These are phyloP conservation scores for Candida sanyaensis DNA, from an alignment of 1,139 yeast genomes.

Conservation along the genomic window DNA sequence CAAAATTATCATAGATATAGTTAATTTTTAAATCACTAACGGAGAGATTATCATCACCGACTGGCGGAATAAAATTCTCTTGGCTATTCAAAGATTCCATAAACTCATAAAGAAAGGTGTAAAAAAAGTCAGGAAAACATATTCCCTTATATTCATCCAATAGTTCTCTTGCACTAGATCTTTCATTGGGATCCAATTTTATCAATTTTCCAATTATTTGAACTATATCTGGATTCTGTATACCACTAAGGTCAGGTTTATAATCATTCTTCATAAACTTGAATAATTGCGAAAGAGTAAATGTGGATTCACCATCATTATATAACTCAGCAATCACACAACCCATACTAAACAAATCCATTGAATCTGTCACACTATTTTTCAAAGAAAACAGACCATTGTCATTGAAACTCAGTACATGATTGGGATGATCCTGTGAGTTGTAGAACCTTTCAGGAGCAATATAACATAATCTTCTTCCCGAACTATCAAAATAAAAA, in stretches of 20 bases:
- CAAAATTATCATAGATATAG: conserved; percentile 58
- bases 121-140: conserved; percentile 72
- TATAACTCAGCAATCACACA: conserved; percentile 92
- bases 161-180: conserved; percentile 58
- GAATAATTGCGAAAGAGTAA: conserved; percentile 83
- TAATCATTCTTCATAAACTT: conserved; percentile 74
- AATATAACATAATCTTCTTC: conserved; percentile 81
- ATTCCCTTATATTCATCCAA: conserved; percentile 49
- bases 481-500: conserved; percentile 89
- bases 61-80: conserved; percentile 18
- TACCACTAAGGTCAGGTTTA: conserved; percentile 58
- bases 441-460: conserved; percentile 89
- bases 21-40: conserved; percentile 62
- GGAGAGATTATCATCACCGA: conserved; percentile 23
- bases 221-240: conserved; percentile 43
- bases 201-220: conserved; percentile 65
- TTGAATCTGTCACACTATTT: conserved; percentile 53
- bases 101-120: conserved; percentile 69
- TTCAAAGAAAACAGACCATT: conserved; percentile 27
- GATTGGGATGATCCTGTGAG: conserved; percentile 21
- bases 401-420: conserved; percentile 24
- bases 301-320: conserved; percentile 82
- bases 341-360: conserved; percentile 91
- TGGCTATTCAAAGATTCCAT: conserved; percentile 42
- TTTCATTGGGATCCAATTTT: conserved; percentile 55